phyloP scores from a whole-genome alignment of 371 early-diverging fungal genomes.

The Circinella umbellata region DNA sequence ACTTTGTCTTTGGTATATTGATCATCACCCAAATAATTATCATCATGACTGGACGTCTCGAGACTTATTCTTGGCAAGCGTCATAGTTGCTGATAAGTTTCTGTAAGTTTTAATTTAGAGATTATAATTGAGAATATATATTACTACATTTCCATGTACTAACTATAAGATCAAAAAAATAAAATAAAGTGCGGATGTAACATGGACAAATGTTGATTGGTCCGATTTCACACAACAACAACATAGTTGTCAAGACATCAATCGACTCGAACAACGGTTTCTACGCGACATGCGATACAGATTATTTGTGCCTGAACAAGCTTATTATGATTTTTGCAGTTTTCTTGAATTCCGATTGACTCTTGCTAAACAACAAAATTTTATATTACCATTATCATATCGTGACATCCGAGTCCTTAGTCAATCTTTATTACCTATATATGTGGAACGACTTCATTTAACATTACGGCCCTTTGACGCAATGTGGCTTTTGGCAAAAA shows the following conservation, averaged over 20 bases:
- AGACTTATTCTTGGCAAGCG: conserved; percentile 42
- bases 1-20: conserved; percentile 58
- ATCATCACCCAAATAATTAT: conserved; percentile 36
- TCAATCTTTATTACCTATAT: conserved; percentile 44
- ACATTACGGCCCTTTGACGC: conserved; percentile 46
- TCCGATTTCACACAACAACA: conserved; percentile 55
- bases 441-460: conserved; percentile 50
- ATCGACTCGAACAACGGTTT: conserved; percentile 52
- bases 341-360: conserved; percentile 56
- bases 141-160: neutral
- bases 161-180: neutral
- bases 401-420: conserved; percentile 56
- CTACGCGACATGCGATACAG: conserved; percentile 46
- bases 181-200: conserved; percentile 50
- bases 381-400: conserved; percentile 45
- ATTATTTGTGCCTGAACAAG: conserved; percentile 47
- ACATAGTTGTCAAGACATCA: conserved; percentile 55
- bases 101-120: conserved; percentile 24
- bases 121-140: neutral
- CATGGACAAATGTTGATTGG: conserved; percentile 68
- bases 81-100: conserved; percentile 48
- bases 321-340: conserved; percentile 51
- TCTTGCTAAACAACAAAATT: conserved; percentile 36
- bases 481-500: conserved; percentile 37
- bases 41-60: conserved; percentile 36